Conservation (phyloP, 805 yeast species). For the Ogataea pilisensis region DNA sequence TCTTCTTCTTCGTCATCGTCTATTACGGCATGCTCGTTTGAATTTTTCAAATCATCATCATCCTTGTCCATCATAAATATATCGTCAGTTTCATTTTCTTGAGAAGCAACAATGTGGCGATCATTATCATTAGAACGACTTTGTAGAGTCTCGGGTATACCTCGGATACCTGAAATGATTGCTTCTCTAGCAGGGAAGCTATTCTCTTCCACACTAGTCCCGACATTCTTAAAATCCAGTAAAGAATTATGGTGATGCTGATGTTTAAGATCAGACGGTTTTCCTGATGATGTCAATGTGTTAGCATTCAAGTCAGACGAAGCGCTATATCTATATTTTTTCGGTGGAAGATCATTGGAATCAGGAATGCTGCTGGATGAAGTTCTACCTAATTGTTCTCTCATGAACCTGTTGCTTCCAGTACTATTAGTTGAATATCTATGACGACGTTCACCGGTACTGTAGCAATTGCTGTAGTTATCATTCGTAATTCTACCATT, state of each 20-base stretch:
- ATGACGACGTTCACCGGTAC: conserved; percentile 10
- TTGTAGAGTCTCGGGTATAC: conserved; percentile 15
- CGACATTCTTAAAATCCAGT: conserved; percentile 19
- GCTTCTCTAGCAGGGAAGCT: conserved; percentile 27
- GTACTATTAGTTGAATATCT: conserved; percentile 21
- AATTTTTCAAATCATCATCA: conserved; percentile 3
- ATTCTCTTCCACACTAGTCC: conserved; percentile 8
- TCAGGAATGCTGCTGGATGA: background rate
- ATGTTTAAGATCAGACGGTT: conserved; percentile 1
- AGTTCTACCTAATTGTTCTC: conserved; percentile 2
- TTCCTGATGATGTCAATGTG: background rate
- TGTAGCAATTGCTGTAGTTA: background rate
- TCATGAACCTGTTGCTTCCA: background rate
- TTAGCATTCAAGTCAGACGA: background rate
- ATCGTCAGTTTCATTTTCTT: conserved; percentile 1
- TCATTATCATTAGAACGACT: conserved; percentile 14
- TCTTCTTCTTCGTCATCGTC: conserved; percentile 14
- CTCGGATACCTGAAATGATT: conserved; percentile 39
- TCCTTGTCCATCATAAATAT: conserved; percentile 9
- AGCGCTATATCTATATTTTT: background rate
- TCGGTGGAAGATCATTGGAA: background rate
- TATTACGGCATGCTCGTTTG: conserved; percentile 12
- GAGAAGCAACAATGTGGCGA: background rate
- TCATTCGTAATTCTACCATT: too few relatives aligned
- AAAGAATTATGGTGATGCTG: conserved; percentile 18